Percentiles rank a stretch among this genome's conserved stretches.
Conservation (phyloP, 179 eudicot genomes). For the Carnegiea gigantea region DNA sequence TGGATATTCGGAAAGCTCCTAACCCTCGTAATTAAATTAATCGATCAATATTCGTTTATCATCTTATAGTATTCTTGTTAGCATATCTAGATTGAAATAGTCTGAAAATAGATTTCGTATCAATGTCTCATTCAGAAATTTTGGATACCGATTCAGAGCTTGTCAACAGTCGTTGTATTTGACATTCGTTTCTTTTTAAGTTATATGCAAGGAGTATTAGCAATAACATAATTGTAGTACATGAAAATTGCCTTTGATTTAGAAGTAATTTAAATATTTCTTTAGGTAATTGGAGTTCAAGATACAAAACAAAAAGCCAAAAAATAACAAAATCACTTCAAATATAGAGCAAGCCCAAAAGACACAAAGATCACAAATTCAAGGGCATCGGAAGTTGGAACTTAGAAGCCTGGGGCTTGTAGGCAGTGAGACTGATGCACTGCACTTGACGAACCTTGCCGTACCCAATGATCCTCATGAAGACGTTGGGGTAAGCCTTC, state of each 20-base stretch:
- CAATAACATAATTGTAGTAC: no score
- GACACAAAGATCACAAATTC: background rate
- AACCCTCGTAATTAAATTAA: background rate
- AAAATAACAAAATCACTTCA: background rate
- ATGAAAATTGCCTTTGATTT: background rate
- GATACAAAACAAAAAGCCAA: background rate
- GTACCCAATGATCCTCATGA: background rate
- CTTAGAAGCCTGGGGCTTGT: slow-evolving; percentile 10
- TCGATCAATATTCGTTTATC: background rate
- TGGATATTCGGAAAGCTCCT: slow-evolving; percentile 33
- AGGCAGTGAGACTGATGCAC: slow-evolving; percentile 14
- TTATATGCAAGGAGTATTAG: no score
- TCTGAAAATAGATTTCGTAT: background rate
- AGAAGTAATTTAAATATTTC: background rate
- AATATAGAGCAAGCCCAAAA: background rate
- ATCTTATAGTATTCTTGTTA: no score
- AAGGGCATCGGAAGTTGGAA: background rate
- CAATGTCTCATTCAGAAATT: no score
- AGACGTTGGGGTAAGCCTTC: slow-evolving; percentile 6
- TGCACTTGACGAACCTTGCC: slow-evolving; percentile 6
- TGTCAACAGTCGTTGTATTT: no score
- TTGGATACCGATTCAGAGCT: no score
- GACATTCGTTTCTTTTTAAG: no score
- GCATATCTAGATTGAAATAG: background rate
- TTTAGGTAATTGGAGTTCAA: background rate